Conservation (phyloP, 768 basidiomycete genomes). For the Serendipita sp. region DNA sequence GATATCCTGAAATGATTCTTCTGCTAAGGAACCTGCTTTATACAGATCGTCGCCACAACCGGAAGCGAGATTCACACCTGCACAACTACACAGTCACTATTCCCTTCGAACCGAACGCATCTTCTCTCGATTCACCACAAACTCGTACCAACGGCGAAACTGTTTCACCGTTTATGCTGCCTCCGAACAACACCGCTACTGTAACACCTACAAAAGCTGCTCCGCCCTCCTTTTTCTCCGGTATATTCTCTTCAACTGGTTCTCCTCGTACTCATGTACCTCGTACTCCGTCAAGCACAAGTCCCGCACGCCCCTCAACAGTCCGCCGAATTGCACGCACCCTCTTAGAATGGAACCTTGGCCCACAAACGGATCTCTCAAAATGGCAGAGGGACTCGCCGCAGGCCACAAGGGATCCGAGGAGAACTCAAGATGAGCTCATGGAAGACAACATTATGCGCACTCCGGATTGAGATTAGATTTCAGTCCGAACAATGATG, state of each 20-base stretch:
- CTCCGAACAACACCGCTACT: not conserved
- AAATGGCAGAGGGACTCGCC: constrained; percentile 4
- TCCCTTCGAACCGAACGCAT: not conserved
- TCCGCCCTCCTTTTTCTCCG: not conserved
- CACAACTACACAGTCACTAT: not conserved
- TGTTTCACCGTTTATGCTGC: not conserved
- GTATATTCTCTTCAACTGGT: constrained; percentile 1
- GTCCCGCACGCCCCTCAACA: constrained; percentile 1
- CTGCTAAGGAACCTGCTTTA: not conserved
- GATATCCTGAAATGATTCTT: not conserved
- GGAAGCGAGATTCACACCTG: not conserved
- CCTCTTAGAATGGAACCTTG: constrained; percentile 1
- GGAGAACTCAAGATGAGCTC: not conserved
- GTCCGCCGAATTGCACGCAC: constrained; percentile 1
- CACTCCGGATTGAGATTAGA: not conserved
- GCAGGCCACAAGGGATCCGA: not conserved
- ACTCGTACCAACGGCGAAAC: not conserved
- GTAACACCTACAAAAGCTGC: not conserved
- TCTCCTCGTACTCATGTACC: not conserved
- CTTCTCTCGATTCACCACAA: not conserved
- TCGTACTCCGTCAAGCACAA: constrained; percentile 1
- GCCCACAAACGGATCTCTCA: constrained; percentile 1
- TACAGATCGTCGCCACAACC: not conserved
- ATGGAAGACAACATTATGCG: not conserved
- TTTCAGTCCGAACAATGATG: not conserved